Base-by-base conservation (phyloP, 805 yeast species). In the Hanseniaspora singularis region DNA sequence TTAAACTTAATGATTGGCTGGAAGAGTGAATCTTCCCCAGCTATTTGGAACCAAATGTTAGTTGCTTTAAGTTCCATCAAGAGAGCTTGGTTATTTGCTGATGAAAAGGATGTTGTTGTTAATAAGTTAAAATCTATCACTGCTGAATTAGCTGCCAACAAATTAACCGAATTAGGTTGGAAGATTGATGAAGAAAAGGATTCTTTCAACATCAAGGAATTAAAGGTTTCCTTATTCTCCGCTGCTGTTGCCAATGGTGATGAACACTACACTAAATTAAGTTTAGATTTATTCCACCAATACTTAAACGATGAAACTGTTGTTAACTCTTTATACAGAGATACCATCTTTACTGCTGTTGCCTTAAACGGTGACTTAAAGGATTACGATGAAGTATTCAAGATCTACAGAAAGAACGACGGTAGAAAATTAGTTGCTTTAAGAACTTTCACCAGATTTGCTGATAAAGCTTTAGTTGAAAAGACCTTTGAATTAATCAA, bases 241-340 rank as follows among this genome's bases (percentile, higher is more conserved):
- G 61, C 77, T 38, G 87, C 88, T 33, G 76, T 73, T 36, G 61
- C 64, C 40, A 66, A 77, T 22, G 72, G 69, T 49, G 74, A 74
- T 54, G 58, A 65, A 45, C 63, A 62, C 15, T 76, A 72, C 45
- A 71, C 64, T 33, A 63, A 65, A 44, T 72, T 69, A 42, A 72
- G 76, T 30, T 49, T 66, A 40, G 65, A 67, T 8, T 64, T 72
- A 56, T 83, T 81, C 61, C 67, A 64, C 7, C 66, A 68, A 34
- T 81, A 67, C 56, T 65, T 71, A 41, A 64, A 67, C 11, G 82
- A 81, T 59, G 70, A 71, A 53, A 64, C 69, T 26, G 84, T 85
- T 28, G 70, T 86, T 52, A 76, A 84, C 61, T 84, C 94, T 49
- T 78, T 83, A 65, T 64, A 85, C 54, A 75, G 83, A 63, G 73